Percentiles rank a stretch among this genome's conserved stretches.
phyloP scores from a whole-genome alignment of 345 rosid genomes.

The Euphorbia peplus region DNA sequence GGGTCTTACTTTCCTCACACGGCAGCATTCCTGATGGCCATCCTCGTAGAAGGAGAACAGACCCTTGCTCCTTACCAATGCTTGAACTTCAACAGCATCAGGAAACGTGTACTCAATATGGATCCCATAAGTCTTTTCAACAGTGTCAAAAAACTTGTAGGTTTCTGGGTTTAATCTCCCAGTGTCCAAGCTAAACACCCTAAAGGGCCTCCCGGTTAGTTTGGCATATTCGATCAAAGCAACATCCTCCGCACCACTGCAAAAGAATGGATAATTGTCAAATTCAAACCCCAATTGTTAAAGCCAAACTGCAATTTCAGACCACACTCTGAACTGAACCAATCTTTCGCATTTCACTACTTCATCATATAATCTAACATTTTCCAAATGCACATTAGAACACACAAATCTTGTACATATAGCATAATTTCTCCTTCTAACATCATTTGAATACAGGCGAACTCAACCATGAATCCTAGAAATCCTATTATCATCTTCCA shows the following conservation, averaged over 20 bases:
- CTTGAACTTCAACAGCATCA: constrained; percentile 92
- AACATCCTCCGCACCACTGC: constrained; percentile 98
- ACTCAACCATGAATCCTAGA: neutral
- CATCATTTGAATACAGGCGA: neutral
- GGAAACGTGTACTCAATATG: constrained; percentile 93
- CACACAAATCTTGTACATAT: too few species aligned
- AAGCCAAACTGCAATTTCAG: neutral
- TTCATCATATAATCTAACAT: neutral
- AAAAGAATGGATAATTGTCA: neutral
- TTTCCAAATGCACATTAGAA: neutral
- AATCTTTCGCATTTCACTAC: constrained; percentile 3
- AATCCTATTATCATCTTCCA: too few species aligned
- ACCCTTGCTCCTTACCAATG: constrained; percentile 83
- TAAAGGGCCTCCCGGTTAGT: constrained; percentile 70
- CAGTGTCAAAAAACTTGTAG: constrained; percentile 58
- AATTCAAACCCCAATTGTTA: neutral
- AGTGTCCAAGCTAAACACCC: constrained; percentile 91
- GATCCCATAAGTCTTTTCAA: constrained; percentile 76
- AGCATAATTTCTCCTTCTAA: neutral
- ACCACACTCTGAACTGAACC: neutral
- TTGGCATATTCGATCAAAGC: constrained; percentile 91
- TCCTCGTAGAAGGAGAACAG: constrained; percentile 91
- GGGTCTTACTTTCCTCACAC: constrained; percentile 94
- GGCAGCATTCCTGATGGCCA: constrained; percentile 98
- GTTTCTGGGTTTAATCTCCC: constrained; percentile 94